Evolutionary conservation across 2,329 filamentous ascomycete species (phyloP), one percentile per base, ranked within the genome.

Genomic region (Didymella glomerata): DNA sequence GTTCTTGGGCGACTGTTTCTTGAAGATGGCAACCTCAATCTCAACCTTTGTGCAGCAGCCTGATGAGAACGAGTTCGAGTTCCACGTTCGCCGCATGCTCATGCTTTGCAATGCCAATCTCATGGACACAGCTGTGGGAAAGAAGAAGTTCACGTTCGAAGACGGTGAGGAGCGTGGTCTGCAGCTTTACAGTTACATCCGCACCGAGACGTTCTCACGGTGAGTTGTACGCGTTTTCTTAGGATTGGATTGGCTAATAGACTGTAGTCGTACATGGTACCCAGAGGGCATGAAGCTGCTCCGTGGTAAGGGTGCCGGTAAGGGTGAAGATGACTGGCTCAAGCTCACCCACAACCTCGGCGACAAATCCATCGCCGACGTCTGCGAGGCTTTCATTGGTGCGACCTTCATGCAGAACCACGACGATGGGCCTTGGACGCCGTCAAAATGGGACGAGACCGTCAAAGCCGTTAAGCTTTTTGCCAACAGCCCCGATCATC

Each of bases 1-100:
- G 70, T 96, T 97, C 60, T 83, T 98, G 2, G 95, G 95, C 0
- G 95, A 99, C 74, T 91, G 90, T 32, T 97, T 97, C 70, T 83
- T 99, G 59, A 99, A 99, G 78, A 94, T 97, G 88, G 92, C 91
- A 11, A 97, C 94, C 0, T 94, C 93, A 0, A 93, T 99, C 52
- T 88, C 93, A 0, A 82, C 96, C 0, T 98, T 90, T 72, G 89
- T 90, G 0, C 84, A 88, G 27, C 87, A 90, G 20, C 92, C 92
- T 0, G 85, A 90, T 47, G 87, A 90, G 61, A 87, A 92, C 64
- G 95, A 99, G 71, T 96, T 89, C 48, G 88, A 91, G 55, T 95
- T 91, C 67, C 95, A 99, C 70, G 91, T 96, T 8, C 89, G 92
- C 67, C 88, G 95, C 16, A 98, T 98, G 94, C 73, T 90, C 20